Conservation (phyloP, 225 moss, liverwort and hornwort genomes). For the Polytrichum formosum region DNA sequence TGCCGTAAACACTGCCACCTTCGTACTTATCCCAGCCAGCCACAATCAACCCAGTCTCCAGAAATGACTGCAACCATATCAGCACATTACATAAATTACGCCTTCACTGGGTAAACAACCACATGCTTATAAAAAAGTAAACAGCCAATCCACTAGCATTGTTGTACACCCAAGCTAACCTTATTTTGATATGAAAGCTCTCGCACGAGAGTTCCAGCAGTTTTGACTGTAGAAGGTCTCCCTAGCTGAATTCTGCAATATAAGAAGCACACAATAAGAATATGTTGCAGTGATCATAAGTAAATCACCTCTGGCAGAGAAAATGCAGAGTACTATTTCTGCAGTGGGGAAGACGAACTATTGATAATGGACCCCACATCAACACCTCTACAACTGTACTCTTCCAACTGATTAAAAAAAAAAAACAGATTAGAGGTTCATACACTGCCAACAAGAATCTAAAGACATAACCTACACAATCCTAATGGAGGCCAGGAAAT, state of each 20-base stretch:
- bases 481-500: too few species aligned
- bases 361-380: too few species aligned
- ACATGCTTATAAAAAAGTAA: neutral
- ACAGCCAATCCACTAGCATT: too few species aligned
- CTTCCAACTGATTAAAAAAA: too few species aligned
- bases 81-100: neutral
- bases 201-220: conserved; percentile 70
- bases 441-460: too few species aligned
- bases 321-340: neutral
- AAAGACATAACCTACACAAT: too few species aligned
- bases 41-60: conserved; percentile 90
- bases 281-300: neutral
- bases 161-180: conserved; percentile 35
- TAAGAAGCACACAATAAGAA: neutral
- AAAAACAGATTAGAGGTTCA: too few species aligned
- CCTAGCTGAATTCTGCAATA: conserved; percentile 74
- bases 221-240: conserved; percentile 80
- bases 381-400: too few species aligned
- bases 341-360: too few species aligned
- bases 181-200: conserved; percentile 92
- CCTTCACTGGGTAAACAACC: neutral
- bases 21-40: conserved; percentile 99
- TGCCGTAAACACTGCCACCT: conserved; percentile 88
- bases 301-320: neutral
- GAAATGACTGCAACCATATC: conserved; percentile 53